Percentiles rank a stretch among this genome's conserved stretches.
These are phyloP conservation scores for Populus deltoides DNA, from an alignment of 345 rosid species.

Conservation along the genomic window DNA sequence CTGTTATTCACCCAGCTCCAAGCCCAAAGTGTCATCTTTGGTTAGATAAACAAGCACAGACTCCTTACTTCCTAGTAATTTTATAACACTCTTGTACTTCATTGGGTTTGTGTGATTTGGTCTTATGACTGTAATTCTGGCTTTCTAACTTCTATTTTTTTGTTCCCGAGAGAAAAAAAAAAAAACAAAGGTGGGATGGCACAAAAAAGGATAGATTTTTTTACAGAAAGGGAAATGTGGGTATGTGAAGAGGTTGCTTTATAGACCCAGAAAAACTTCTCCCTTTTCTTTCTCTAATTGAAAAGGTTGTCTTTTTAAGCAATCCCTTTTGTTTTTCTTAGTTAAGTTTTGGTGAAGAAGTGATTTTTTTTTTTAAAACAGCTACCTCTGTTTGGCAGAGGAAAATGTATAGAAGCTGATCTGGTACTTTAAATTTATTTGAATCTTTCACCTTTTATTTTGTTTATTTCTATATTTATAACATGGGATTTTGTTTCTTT, in stretches of 20 bases:
- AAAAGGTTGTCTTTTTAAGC: constrained; percentile 15
- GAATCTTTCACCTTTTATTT: background rate
- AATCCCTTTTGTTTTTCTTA: background rate
- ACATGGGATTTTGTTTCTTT: background rate
- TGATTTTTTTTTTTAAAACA: background rate
- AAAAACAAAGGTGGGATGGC: background rate
- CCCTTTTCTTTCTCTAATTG: constrained; percentile 13
- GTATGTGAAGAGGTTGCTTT: constrained; percentile 32
- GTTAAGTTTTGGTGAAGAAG: background rate
- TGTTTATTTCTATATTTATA: background rate
- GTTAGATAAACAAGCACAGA: background rate
- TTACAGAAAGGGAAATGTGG: constrained; percentile 29
- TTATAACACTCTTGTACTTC: background rate
- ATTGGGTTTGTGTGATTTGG: background rate
- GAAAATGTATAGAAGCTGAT: constrained; percentile 35
- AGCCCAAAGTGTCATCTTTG: background rate
- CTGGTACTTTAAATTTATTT: background rate
- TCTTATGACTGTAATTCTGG: background rate
- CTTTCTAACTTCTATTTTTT: background rate
- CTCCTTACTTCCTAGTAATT: background rate
- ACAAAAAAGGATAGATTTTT: constrained; percentile 15
- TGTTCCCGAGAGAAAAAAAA: background rate
- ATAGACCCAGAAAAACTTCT: constrained; percentile 40
- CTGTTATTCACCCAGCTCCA: background rate
- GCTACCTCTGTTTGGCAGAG: constrained; percentile 18